Evolutionary conservation across 352 stramenopile genomes (phyloP), one percentile per base, ranked within the genome.

Genomic region (Phytophthora hybrid): DNA sequence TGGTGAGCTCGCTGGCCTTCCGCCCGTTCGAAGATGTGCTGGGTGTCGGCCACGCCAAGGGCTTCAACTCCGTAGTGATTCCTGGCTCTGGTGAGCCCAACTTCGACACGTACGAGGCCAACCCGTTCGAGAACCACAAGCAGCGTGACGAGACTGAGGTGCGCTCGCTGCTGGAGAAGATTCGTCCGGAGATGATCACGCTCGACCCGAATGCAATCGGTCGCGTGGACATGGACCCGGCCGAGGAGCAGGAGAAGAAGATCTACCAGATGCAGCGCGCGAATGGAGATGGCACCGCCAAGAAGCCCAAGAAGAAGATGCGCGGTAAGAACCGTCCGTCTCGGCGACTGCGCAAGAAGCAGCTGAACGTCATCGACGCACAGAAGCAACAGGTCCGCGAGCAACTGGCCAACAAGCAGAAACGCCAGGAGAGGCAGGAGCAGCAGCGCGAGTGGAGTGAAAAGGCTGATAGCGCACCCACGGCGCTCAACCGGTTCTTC

Each of bases 11-110:
- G 18, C 68, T 99, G 6, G 88, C 92, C n/a, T 99, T 99, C 84
- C 89, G 97, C 44, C 98, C 98, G 3, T 99, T 98, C 73, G 98
- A 99, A 89, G 98, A 99, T 89, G 96, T 99, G 55, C 89, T 99
- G 51, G 92, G 90, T 47, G 87, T 99, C 66, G 98, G 98, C 32
- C 98, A 99, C 75, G 62, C 88, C 0, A 87, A 84, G 5, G 97
- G 94, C 32, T 74, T 95, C 47, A 81, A 86, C 67, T 95, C 87
- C 47, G 82, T 97, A 19, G 83, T 99, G 63, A 97, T 99, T 70
- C 98, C 98, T 62, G 98, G 98, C 46, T 87, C 95, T 19, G 98
- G 98, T 53, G 98, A 99, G 79, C 91, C 98, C 11, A 99, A 99
- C 88, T 98, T 99, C 41, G 98, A 99, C 80, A 98, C 97, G 21